A percentile compares a stretch with the other conserved stretches of the same genome.
Evolutionary conservation across 192 early-diverging fungal genomes (phyloP).

Genomic region (Linnemannia schmuckeri): DNA sequence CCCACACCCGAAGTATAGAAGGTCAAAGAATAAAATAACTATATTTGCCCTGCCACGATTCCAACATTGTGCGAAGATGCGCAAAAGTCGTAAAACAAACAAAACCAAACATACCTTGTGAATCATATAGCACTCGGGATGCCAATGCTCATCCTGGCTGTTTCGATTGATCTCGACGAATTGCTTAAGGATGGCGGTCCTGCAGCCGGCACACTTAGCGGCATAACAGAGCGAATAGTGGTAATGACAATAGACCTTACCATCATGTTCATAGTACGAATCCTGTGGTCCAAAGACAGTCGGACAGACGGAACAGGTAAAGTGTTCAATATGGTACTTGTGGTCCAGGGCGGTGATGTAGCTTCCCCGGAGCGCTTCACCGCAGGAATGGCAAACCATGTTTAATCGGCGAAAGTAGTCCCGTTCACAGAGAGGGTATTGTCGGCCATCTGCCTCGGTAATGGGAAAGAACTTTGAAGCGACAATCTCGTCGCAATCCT

Average conservation of each 20-base stretch:
- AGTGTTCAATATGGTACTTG: conserved; percentile 98
- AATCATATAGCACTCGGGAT: conserved; percentile 99
- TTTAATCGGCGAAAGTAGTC: conserved; percentile 89
- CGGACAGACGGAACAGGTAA: conserved; percentile 94
- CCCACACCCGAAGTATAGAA: neutral
- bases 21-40: conserved; percentile 4
- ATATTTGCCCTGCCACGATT: neutral
- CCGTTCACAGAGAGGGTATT: conserved; percentile 85
- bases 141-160: conserved; percentile 91
- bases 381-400: conserved; percentile 87
- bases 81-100: neutral
- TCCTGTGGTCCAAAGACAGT: conserved; percentile 95
- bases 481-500: conserved; percentile 84
- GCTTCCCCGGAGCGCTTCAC: conserved; percentile 86
- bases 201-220: conserved; percentile 94
- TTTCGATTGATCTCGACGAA: conserved; percentile 94
- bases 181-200: conserved; percentile 94
- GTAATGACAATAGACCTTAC: conserved; percentile 92
- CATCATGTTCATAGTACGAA: conserved; percentile 96
- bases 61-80: neutral
- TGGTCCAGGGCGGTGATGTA: conserved; percentile 92
- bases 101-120: conserved; percentile 80
- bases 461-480: conserved; percentile 90
- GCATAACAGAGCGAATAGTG: conserved; percentile 95
- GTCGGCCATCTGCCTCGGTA: conserved; percentile 64